These are phyloP conservation scores for Penicillium fimorum DNA, from an alignment of 495 filamentous ascomycete genomes.

Conservation along the genomic window DNA sequence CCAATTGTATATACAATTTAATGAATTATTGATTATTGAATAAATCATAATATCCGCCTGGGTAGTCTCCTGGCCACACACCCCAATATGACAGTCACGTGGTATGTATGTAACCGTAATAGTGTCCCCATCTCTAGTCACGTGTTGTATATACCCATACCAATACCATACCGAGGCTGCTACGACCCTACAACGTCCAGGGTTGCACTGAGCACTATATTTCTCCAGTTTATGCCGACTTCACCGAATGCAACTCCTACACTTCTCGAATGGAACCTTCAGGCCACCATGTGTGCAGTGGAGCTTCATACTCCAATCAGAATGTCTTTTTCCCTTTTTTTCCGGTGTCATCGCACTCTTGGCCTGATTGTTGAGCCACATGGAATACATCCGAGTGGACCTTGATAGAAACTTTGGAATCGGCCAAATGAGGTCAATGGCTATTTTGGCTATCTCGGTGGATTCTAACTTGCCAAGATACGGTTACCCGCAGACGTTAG, in stretches of 20 bases:
- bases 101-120: not conserved
- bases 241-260: constrained; percentile 40
- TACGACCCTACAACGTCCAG: constrained; percentile 22
- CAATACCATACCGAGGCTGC: constrained; percentile 19
- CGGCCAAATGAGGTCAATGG: constrained; percentile 13
- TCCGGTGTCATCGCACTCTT: constrained; percentile 8
- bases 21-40: not conserved
- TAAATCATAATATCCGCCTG: not conserved
- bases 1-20: too few relatives aligned
- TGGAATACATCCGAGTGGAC: constrained; percentile 14
- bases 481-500: constrained; percentile 4
- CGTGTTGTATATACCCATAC: not conserved
- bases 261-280: constrained; percentile 23
- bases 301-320: constrained; percentile 1
- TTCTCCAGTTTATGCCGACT: constrained; percentile 21
- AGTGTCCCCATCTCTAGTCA: not conserved
- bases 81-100: not conserved
- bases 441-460: constrained; percentile 6
- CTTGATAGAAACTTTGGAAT: constrained; percentile 4
- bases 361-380: constrained; percentile 20
- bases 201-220: constrained; percentile 22
- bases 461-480: not conserved
- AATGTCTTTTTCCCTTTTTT: not conserved
- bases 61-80: too few relatives aligned
- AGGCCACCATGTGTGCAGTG: constrained; percentile 6